Percentiles rank a stretch among this genome's conserved stretches.
Conservation (phyloP, 1,139 yeast species). For the Geotrichum australiense region DNA sequence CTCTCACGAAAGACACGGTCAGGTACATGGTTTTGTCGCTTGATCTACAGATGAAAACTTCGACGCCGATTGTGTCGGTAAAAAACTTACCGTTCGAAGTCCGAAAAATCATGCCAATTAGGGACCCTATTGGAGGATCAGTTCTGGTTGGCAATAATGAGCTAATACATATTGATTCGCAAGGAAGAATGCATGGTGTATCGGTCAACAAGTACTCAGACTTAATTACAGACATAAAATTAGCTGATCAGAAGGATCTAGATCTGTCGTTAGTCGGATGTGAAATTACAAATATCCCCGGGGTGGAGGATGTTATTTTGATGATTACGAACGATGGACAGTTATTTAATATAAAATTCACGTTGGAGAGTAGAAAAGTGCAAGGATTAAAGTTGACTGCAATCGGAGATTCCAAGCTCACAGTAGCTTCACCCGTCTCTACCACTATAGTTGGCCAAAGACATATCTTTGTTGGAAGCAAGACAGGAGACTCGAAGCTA, state of each 20-base stretch:
- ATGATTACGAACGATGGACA: conserved; percentile 49
- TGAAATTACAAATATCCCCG: conserved; percentile 39
- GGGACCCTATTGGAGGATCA: conserved; percentile 63
- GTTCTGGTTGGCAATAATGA: conserved; percentile 72
- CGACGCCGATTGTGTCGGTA: conserved; percentile 60
- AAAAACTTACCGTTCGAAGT: conserved; percentile 70
- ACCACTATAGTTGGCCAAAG: conserved; percentile 19
- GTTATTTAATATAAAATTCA: conserved; percentile 47
- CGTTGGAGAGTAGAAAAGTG: conserved; percentile 41
- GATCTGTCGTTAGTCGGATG: conserved; percentile 55
- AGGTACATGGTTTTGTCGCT: conserved; percentile 55
- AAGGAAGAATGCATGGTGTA: conserved; percentile 65
- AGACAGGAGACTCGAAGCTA: conserved; percentile 40
- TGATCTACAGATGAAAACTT: conserved; percentile 54
- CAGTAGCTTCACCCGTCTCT: conserved; percentile 15
- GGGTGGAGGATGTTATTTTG: conserved; percentile 44
- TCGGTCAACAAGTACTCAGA: conserved; percentile 53
- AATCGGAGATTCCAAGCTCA: conserved; percentile 19
- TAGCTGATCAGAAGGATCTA: conserved; percentile 48
- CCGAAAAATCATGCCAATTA: conserved; percentile 55
- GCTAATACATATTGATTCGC: conserved; percentile 70
- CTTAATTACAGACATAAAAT: conserved; percentile 44
- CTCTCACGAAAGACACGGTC: conserved; percentile 54
- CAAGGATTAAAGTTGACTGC: conserved; percentile 31
- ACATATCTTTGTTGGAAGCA: conserved; percentile 40